These are phyloP conservation scores for Metschnikowia amazonensis DNA, from an alignment of 805 yeast species.

Conservation along the genomic window DNA sequence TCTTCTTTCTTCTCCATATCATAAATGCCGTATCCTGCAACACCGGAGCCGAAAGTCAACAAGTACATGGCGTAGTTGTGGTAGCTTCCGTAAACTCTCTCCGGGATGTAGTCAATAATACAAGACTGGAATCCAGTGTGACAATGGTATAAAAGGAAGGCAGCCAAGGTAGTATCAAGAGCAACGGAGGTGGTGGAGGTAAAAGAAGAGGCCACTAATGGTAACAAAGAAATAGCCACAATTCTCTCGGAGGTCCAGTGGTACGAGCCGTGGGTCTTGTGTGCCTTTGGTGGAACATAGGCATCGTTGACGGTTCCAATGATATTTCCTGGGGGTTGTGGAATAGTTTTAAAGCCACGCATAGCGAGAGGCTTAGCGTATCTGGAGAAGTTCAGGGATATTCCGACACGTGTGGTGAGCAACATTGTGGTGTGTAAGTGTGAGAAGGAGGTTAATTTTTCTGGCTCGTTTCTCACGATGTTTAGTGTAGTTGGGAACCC, in stretches of 20 bases:
- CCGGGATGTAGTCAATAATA: constrained; percentile 74
- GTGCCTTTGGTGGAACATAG: constrained; percentile 54
- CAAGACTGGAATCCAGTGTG: constrained; percentile 73
- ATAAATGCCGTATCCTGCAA: constrained; percentile 70
- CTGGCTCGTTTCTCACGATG: constrained; percentile 4
- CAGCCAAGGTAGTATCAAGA: constrained; percentile 54
- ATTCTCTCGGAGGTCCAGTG: constrained; percentile 74
- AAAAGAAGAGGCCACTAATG: constrained; percentile 60
- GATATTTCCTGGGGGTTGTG: constrained; percentile 72
- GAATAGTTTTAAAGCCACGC: constrained; percentile 43
- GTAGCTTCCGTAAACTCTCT: constrained; percentile 64
- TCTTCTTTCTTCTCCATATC: constrained; percentile 57
- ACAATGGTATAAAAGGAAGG: constrained; percentile 58
- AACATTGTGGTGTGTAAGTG: constrained; percentile 13
- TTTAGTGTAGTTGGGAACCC: constrained; percentile 10
- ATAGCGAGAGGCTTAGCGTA: constrained; percentile 21
- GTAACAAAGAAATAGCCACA: constrained; percentile 58
- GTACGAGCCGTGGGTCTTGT: constrained; percentile 59
- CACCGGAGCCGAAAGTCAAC: constrained; percentile 58
- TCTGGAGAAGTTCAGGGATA: constrained; percentile 18
- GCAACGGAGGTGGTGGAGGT: constrained; percentile 49
- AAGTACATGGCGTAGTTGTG: constrained; percentile 58
- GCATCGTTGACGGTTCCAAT: constrained; percentile 74
- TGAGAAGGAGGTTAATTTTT: constrained; percentile 4
- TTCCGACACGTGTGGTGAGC: constrained; percentile 31